Conservation (phyloP, 345 rosid species). For the Arabidopsis suecica region DNA sequence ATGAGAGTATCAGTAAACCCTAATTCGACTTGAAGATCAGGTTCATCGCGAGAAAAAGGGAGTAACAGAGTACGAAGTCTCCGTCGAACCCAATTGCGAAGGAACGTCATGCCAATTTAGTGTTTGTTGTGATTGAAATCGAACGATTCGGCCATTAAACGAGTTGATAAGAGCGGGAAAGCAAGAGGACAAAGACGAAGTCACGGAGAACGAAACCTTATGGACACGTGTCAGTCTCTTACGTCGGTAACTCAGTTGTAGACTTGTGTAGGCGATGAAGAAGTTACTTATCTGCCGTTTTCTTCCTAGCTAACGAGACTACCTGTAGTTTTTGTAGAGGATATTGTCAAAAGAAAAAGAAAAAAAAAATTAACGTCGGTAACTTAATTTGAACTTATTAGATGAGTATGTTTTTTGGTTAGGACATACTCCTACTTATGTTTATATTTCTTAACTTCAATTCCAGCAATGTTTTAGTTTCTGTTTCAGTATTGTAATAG, state of each 20-base stretch:
- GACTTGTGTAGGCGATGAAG: background rate
- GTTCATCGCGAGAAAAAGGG: slow-evolving; percentile 72
- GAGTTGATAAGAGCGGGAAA: slow-evolving; percentile 44
- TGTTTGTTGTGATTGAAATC: background rate
- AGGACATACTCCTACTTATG: no score
- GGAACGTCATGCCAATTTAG: slow-evolving; percentile 50
- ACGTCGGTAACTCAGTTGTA: background rate
- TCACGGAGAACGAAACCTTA: slow-evolving; percentile 10
- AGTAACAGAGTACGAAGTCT: slow-evolving; percentile 62
- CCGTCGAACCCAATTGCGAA: slow-evolving; percentile 53
- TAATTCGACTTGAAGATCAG: slow-evolving; percentile 64
- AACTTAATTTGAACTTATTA: no score
- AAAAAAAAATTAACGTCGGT: no score
- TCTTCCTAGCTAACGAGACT: slow-evolving; percentile 2
- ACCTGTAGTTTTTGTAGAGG: slow-evolving; percentile 24
- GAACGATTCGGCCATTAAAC: slow-evolving; percentile 32
- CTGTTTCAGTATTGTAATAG: no score
- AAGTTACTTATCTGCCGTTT: slow-evolving; percentile 33
- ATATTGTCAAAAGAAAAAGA: no score
- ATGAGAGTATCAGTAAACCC: slow-evolving; percentile 62
- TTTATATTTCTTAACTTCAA: no score
- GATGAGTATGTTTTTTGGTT: no score
- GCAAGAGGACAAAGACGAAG: slow-evolving; percentile 44
- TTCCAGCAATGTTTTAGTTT: no score
- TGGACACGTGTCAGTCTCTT: slow-evolving; percentile 36